These are phyloP conservation scores for Strigomonas culicis DNA, from an alignment of 208 protist species.

Conservation along the genomic window DNA sequence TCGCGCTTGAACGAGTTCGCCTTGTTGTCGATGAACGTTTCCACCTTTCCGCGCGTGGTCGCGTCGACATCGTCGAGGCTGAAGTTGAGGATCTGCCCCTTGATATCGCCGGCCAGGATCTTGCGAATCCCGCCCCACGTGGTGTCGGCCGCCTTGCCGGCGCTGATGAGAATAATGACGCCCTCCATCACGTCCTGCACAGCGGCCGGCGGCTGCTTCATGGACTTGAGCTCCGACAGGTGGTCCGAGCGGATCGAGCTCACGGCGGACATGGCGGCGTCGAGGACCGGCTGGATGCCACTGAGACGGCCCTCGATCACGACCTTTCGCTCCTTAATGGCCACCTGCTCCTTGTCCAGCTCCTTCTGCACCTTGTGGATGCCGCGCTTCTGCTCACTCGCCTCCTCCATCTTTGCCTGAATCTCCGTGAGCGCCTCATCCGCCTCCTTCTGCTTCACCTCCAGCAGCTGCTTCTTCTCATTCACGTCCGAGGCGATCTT, in stretches of 20 bases:
- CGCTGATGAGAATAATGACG: conserved; percentile 93
- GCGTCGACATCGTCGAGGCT: conserved; percentile 87
- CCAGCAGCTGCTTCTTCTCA: conserved; percentile 86
- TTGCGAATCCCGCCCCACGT: conserved; percentile 95
- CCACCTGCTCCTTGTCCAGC: conserved; percentile 91
- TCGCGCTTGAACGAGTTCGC: conserved; percentile 92
- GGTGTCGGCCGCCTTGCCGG: conserved; percentile 65
- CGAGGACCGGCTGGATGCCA: conserved; percentile 94
- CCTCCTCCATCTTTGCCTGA: conserved; percentile 94
- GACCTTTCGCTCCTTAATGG: conserved; percentile 81
- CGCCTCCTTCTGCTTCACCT: conserved; percentile 93
- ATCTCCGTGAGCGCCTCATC: conserved; percentile 96
- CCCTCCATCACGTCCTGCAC: conserved; percentile 96
- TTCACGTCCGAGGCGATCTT: conserved; percentile 90
- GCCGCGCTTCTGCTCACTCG: conserved; percentile 89
- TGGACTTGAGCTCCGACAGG: conserved; percentile 95
- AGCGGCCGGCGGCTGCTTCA: conserved; percentile 93
- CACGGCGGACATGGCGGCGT: conserved; percentile 92
- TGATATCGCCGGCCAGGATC: conserved; percentile 92
- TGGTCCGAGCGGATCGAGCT: conserved; percentile 92
- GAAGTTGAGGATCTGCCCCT: conserved; percentile 95
- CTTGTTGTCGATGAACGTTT: conserved; percentile 86
- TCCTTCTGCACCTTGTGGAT: conserved; percentile 93
- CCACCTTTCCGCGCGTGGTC: conserved; percentile 67
- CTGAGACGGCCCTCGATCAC: conserved; percentile 93